Evolutionary conservation across 2,329 filamentous ascomycete species (phyloP).

Genomic region (Macrophomina tecta): DNA sequence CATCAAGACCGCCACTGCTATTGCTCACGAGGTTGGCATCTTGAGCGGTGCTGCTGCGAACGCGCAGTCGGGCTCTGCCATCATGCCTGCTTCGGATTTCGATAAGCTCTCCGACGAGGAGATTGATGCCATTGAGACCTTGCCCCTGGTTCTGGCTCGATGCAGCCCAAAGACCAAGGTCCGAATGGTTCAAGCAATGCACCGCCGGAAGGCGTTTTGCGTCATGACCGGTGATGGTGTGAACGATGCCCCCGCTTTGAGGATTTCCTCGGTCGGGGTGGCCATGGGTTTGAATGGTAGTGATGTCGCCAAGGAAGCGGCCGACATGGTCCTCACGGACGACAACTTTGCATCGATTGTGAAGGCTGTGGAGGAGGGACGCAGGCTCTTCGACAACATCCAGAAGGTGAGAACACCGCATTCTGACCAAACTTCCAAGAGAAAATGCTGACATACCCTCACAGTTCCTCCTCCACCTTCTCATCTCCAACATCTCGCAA

Average conservation of each 20-base stretch:
- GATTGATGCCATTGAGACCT: slow-evolving; percentile 48
- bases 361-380: slow-evolving; percentile 49
- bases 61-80: slow-evolving; percentile 35
- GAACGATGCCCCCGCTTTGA: slow-evolving; percentile 49
- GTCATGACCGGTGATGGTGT: slow-evolving; percentile 53
- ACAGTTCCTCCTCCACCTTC: slow-evolving; percentile 54
- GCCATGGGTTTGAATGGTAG: slow-evolving; percentile 48
- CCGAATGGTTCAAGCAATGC: slow-evolving; percentile 53
- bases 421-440: neutral
- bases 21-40: slow-evolving; percentile 56
- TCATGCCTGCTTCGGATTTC: slow-evolving; percentile 53
- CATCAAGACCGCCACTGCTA: slow-evolving; percentile 53
- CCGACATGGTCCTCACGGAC: slow-evolving; percentile 49
- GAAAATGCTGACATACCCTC: neutral
- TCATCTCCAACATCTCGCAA: slow-evolving; percentile 56
- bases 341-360: slow-evolving; percentile 52
- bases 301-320: slow-evolving; percentile 49
- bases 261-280: slow-evolving; percentile 50
- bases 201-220: slow-evolving; percentile 45
- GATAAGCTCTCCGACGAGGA: slow-evolving; percentile 51
- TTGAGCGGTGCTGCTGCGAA: slow-evolving; percentile 27
- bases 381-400: slow-evolving; percentile 50
- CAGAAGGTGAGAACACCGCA: slow-evolving; percentile 36
- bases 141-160: slow-evolving; percentile 54
- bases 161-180: slow-evolving; percentile 56